Evolutionary conservation across 179 eudicot species (phyloP), one percentile per base, ranked within the genome.

Genomic region (Dionaea muscipula): DNA sequence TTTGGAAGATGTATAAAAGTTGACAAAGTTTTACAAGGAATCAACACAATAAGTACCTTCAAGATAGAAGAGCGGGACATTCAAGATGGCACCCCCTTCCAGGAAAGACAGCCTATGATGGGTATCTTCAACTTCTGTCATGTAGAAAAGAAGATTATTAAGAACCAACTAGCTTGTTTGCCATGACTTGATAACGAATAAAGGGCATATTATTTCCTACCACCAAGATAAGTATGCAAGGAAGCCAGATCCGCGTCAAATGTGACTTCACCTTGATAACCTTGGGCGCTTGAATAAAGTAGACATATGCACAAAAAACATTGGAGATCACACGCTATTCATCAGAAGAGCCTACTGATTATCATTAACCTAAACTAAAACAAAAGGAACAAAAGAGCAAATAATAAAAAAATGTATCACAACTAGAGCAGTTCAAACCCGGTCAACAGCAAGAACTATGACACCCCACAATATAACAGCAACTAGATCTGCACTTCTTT

Each of bases 141-240:
- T 48, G 76, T 53, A 22, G 28, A 75, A 54, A n/a, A 62, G 47
- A 28, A 50, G 26, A 61, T 56, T 38, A 68, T 39, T 22, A 15
- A 45, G 47, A 44, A 43, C 57, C 44, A 18, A 2, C 6, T 25
- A 23, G 31, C 51, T 47, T 28, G 20, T 22, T 37, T 14, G 25
- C 43, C 26, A 55, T 24, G 36, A 41, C 16, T 10, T 26, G 19
- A 12, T 10, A 39, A 20, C 64, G 7, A 17, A 60, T 46, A 54
- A 12, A 15, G 31, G 58, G 31, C 37, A 44, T 58, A 24, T 59
- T 51, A 45, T 51, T n/a, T 60, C 89, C 61, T 77, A 87, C 98
- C 98, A 35, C 98, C 98, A 69, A 91, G 78, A 76, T 91, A 87
- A 41, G 88, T 78, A 74, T 91, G 94, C 62, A 80, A 71, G 58